These are phyloP conservation scores for Zanthoxylum bungeanum DNA, from an alignment of 345 rosid species.

Conservation along the genomic window DNA sequence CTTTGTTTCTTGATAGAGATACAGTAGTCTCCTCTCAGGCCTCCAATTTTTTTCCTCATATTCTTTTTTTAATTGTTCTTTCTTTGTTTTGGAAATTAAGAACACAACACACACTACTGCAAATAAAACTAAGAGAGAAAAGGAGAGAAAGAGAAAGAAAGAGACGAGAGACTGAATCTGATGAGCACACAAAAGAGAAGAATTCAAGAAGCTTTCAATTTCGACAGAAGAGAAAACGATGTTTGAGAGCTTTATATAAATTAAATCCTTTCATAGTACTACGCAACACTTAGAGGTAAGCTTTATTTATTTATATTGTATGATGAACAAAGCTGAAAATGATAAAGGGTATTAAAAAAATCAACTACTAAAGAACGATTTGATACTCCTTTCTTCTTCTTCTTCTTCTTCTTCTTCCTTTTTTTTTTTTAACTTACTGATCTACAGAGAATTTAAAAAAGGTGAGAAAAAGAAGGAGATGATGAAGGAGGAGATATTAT, in stretches of 20 bases:
- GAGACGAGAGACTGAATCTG: slow-evolving; percentile 33
- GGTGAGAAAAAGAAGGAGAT: slow-evolving; percentile 12
- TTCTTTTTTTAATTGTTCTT: slow-evolving; percentile 2
- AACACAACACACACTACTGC: slow-evolving; percentile 22
- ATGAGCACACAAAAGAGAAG: slow-evolving; percentile 4
- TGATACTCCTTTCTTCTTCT: slow-evolving; percentile 14
- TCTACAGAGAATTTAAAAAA: slow-evolving; percentile 26
- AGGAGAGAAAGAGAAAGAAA: slow-evolving; percentile 35
- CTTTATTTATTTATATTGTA: not conserved
- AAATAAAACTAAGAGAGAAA: slow-evolving; percentile 32
- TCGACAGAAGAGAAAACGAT: slow-evolving; percentile 55
- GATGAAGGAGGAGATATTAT: slow-evolving; percentile 39
- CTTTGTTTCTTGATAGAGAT: slow-evolving; percentile 23
- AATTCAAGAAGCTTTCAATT: slow-evolving; percentile 44
- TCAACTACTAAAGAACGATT: slow-evolving; percentile 9
- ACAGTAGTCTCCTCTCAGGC: slow-evolving; percentile 11
- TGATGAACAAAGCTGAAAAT: slow-evolving; percentile 27
- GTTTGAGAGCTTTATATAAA: slow-evolving; percentile 41
- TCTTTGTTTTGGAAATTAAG: slow-evolving; percentile 12
- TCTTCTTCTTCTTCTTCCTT: slow-evolving; percentile 6
- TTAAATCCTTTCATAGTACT: slow-evolving; percentile 32
- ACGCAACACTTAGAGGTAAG: slow-evolving; percentile 51
- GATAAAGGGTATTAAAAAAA: slow-evolving; percentile 11
- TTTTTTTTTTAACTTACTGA: slow-evolving; percentile 19
- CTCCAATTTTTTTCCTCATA: slow-evolving; percentile 19